Percentiles rank a stretch among this genome's conserved stretches.
These are phyloP conservation scores for Trametes sp. DNA, from an alignment of 1,284 basidiomycete genomes.

Conservation along the genomic window DNA sequence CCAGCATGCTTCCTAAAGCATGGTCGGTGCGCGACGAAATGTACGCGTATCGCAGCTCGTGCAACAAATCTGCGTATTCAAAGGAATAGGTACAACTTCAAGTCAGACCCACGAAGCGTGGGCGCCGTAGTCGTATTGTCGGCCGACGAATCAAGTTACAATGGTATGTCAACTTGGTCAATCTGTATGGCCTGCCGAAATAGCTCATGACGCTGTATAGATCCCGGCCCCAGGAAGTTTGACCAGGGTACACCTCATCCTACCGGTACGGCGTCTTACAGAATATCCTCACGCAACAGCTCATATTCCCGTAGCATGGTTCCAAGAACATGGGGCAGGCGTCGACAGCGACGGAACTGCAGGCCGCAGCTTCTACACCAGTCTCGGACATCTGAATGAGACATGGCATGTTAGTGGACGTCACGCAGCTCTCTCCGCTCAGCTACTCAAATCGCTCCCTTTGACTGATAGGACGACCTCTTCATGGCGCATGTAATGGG, in stretches of 20 bases:
- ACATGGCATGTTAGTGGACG: constrained; percentile 63
- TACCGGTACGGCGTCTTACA: constrained; percentile 48
- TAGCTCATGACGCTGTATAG: constrained; percentile 44
- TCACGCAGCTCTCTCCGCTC: not conserved
- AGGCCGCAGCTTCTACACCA: constrained; percentile 86
- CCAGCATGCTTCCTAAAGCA: constrained; percentile 63
- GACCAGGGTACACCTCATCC: constrained; percentile 73
- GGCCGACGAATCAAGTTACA: constrained; percentile 73
- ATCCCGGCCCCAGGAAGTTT: constrained; percentile 55
- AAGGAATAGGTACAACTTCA: constrained; percentile 73
- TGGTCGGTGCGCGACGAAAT: constrained; percentile 75
- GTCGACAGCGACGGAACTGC: constrained; percentile 53
- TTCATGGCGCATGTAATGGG: constrained; percentile 77
- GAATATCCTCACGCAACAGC: not conserved
- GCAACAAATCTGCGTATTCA: no score
- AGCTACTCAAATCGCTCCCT: not conserved
- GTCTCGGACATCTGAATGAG: constrained; percentile 77
- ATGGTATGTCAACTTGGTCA: constrained; percentile 46
- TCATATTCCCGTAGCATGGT: constrained; percentile 66
- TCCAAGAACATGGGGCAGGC: constrained; percentile 72
- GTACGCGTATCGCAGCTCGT: constrained; percentile 37
- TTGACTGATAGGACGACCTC: constrained; percentile 56
- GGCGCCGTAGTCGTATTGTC: constrained; percentile 74
- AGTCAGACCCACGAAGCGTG: constrained; percentile 72
- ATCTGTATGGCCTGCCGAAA: no score